Evolutionary conservation across 106 monocot genomes (phyloP).

Genomic region (Phalaenopsis equestris): DNA sequence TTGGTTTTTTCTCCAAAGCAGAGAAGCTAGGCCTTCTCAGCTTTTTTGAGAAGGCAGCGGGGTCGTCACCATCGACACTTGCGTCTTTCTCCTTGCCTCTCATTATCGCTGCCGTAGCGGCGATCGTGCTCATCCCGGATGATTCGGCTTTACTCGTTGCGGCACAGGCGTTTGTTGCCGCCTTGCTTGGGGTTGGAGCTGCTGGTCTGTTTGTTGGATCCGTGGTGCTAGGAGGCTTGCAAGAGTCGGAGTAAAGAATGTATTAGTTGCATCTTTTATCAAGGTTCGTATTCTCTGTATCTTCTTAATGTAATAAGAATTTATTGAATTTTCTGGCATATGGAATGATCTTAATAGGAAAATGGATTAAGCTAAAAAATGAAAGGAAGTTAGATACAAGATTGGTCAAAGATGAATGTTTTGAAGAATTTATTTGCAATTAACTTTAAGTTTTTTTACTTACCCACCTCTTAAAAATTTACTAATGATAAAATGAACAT

Average conservation of each 20-base stretch:
- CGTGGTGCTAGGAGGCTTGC: slow-evolving; percentile 66
- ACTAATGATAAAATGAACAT: no score
- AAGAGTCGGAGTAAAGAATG: slow-evolving; percentile 59
- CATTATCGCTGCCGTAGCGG: slow-evolving; percentile 52
- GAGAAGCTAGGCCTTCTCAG: slow-evolving; percentile 81
- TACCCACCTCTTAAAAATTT: no score
- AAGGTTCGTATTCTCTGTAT: no score
- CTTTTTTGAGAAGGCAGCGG: slow-evolving; percentile 45
- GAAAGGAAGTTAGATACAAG: no score
- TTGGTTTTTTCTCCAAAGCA: slow-evolving; percentile 75
- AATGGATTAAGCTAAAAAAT: no score
- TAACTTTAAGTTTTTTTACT: no score
- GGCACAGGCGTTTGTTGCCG: slow-evolving; percentile 36
- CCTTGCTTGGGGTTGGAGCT: slow-evolving; percentile 39
- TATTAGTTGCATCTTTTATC: no score
- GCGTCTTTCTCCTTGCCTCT: slow-evolving; percentile 78
- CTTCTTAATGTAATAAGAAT: no score
- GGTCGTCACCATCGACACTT: slow-evolving; percentile 49
- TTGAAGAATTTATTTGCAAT: no score
- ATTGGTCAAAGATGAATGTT: no score
- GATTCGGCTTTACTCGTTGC: slow-evolving; percentile 65
- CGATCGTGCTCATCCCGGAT: slow-evolving; percentile 63
- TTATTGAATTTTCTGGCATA: no score
- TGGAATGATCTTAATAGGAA: no score
- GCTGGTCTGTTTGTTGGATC: slow-evolving; percentile 57